Base-by-base conservation (phyloP, 352 stramenopile species). In the Phytophthora citrophthora region DNA sequence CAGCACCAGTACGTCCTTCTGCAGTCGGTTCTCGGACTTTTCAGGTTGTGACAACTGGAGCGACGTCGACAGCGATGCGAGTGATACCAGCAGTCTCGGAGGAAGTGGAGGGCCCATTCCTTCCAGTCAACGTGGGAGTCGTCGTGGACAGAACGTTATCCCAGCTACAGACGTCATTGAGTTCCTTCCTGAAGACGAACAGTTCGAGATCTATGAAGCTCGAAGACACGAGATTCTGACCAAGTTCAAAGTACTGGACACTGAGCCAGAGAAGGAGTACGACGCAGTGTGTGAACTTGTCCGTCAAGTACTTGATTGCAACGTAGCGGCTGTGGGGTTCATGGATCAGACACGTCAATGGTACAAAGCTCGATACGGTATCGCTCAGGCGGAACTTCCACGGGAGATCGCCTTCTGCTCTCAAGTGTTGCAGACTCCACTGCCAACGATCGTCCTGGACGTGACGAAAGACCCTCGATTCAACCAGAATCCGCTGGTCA, bases 381-480 rank as follows among this genome's bases (percentile, higher is more conserved):
- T 93, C 34, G 76, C 82, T 2, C 83, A 90, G 60, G 52, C 70
- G 1, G 75, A 88, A 38, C 50, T 93, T 48, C 81, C 82, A 2
- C 78, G 83, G 0, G 72, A 90, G 15, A 74, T 91, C 16, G 73
- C 81, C 9, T 88, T 94, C 44, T 94, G 86, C 59, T 76, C 82
- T 3, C 72, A 86, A 6, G 31, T 90, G 10, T 45, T 91, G 8
- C 64, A 81, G 24, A 79, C 63, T 5, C 54, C 63, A 4, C 61
- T 76, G 2, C 76, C 86, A 13, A 94, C 87, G 0, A 76, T 94
- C 44, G 73, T 98, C 16, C 81, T 89, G 48, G 90, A 99, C 63
- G 81, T 83, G 5, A 71, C 74, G 1, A 72, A 89, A 49, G 94
- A 99, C 68, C 41, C 64, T 18, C 83, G 94, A 3, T 98, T 98